Conservation (phyloP, 352 stramenopile species). For the Pythium apleroticum region DNA sequence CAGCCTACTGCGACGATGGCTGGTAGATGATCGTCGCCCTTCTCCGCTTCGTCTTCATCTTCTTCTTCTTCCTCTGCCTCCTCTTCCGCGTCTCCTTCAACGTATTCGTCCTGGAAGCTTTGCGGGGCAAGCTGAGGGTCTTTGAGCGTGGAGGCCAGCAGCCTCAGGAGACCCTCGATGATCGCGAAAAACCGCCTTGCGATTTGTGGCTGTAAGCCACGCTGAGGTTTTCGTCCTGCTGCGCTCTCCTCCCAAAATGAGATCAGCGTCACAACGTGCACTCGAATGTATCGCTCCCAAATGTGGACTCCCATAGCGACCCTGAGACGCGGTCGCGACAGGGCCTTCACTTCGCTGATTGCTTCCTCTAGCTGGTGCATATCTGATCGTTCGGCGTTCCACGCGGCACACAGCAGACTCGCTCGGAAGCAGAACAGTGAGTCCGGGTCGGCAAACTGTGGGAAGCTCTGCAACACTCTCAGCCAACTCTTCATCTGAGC, state of each 20-base stretch:
- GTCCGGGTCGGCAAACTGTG: constrained; percentile 59
- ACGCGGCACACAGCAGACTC: constrained; percentile 62
- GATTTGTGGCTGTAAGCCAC: constrained; percentile 73
- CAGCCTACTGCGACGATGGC: constrained; percentile 42
- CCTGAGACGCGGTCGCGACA: constrained; percentile 40
- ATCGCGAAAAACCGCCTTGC: constrained; percentile 78
- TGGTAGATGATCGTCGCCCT: constrained; percentile 22
- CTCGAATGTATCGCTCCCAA: constrained; percentile 81
- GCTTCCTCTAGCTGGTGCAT: constrained; percentile 85
- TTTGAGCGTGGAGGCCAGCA: constrained; percentile 36
- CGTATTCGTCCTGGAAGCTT: constrained; percentile 10
- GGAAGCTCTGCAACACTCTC: constrained; percentile 53
- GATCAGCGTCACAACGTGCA: constrained; percentile 79
- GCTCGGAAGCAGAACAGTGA: constrained; percentile 69
- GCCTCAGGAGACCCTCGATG: constrained; percentile 57
- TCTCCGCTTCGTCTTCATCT: constrained; percentile 27
- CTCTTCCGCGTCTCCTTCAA: constrained; percentile 6
- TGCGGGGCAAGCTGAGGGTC: background rate
- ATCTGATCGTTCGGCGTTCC: constrained; percentile 79
- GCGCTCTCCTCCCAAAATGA: constrained; percentile 84
- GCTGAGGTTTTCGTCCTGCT: constrained; percentile 57
- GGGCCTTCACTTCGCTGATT: constrained; percentile 55
- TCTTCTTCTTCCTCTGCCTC: constrained; percentile 35
- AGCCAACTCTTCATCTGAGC: constrained; percentile 70
- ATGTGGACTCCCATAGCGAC: constrained; percentile 68